These are phyloP conservation scores for Paecilomyces dactylethromorphus DNA, from an alignment of 2,329 filamentous ascomycete genomes.

Conservation along the genomic window DNA sequence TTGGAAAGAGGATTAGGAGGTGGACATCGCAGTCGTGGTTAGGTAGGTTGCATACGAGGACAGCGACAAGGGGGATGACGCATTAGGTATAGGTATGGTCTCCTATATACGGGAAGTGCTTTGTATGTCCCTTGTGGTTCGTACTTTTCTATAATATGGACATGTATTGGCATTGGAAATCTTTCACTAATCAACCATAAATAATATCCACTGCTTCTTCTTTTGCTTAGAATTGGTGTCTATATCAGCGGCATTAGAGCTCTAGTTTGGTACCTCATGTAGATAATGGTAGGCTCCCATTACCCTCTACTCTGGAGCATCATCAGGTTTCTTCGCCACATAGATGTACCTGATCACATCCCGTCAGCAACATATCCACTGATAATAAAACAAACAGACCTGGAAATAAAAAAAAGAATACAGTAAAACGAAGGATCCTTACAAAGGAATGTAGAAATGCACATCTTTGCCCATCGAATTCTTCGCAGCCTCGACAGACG, in stretches of 20 bases:
- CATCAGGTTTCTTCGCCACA: background rate
- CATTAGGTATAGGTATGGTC: constrained; percentile 12
- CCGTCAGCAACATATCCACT: too few relatives aligned
- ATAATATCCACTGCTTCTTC: too few relatives aligned
- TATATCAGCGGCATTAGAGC: too few relatives aligned
- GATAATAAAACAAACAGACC: background rate
- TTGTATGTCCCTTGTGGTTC: too few relatives aligned
- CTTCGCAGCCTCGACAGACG: too few relatives aligned
- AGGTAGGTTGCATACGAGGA: constrained; percentile 38
- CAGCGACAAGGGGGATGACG: constrained; percentile 24
- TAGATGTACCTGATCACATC: background rate
- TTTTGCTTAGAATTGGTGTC: too few relatives aligned
- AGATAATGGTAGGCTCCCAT: too few relatives aligned
- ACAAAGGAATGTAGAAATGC: background rate
- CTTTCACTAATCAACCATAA: too few relatives aligned
- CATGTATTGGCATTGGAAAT: background rate
- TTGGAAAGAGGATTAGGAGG: constrained; percentile 44
- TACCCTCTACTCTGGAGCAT: background rate
- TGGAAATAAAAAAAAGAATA: background rate
- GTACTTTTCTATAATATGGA: background rate
- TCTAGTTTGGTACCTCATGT: too few relatives aligned
- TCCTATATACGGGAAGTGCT: background rate
- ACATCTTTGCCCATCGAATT: background rate
- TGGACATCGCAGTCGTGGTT: constrained; percentile 44
- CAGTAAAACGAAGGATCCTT: background rate